Evolutionary conservation across 2,329 filamentous ascomycete genomes (phyloP).

Genomic region (Chrysoporthe deuterocubensis): DNA sequence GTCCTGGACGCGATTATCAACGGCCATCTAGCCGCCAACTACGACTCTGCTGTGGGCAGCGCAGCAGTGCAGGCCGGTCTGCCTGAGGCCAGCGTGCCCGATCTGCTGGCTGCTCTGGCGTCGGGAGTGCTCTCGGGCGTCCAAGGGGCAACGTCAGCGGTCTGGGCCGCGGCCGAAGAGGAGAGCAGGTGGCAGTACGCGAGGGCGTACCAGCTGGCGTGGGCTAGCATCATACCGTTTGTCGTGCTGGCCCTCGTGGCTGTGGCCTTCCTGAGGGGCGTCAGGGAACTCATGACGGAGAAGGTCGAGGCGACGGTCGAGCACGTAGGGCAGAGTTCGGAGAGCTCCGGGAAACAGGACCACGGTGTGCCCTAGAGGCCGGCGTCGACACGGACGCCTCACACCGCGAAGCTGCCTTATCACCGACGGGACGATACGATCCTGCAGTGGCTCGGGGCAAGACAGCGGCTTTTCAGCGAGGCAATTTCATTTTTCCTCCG

Average conservation of each 20-base stretch:
- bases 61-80: constrained; percentile 50
- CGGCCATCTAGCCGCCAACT: constrained; percentile 46
- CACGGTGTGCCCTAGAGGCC: neutral
- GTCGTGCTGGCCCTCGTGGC: constrained; percentile 52
- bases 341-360: neutral
- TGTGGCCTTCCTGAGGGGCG: constrained; percentile 49
- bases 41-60: constrained; percentile 42
- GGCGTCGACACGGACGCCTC: neutral
- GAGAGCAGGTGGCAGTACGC: constrained; percentile 52
- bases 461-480: neutral
- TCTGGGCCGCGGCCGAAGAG: constrained; percentile 43
- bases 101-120: constrained; percentile 44
- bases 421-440: neutral
- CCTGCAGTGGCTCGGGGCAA: neutral
- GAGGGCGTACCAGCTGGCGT: constrained; percentile 52
- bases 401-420: neutral
- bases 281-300: constrained; percentile 57
- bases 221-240: constrained; percentile 56
- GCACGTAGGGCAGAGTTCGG: constrained; percentile 30
- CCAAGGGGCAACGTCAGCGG: constrained; percentile 41
- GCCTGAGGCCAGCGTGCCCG: constrained; percentile 41
- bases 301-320: constrained; percentile 58
- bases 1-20: constrained; percentile 57
- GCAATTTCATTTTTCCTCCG: neutral
- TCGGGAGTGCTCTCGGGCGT: constrained; percentile 39